phyloP scores from a whole-genome alignment of 768 basidiomycete species.

The Mrakia blollopis region DNA sequence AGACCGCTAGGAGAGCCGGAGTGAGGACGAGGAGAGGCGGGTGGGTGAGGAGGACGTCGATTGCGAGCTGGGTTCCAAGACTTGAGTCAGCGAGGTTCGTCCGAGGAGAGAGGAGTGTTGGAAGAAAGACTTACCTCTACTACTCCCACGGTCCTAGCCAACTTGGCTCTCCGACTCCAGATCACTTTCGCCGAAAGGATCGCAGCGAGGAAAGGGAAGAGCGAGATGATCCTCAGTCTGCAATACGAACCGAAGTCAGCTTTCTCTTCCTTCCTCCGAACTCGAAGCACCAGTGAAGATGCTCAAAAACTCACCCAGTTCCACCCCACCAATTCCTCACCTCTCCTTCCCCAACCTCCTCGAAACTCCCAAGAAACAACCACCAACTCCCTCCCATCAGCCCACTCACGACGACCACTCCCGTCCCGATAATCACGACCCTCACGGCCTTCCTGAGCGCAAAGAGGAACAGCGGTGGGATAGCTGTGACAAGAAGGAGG shows the following conservation, averaged over 20 bases:
- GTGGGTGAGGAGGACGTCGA: constrained; percentile 42
- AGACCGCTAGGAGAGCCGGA: constrained; percentile 41
- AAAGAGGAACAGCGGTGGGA: constrained; percentile 21
- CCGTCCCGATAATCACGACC: background rate
- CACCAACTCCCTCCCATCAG: constrained; percentile 21
- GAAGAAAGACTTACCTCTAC: constrained; percentile 26
- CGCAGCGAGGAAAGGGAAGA: constrained; percentile 9
- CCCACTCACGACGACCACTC: background rate
- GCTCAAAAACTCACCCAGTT: constrained; percentile 19
- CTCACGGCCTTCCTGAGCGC: constrained; percentile 5
- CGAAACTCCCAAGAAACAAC: constrained; percentile 23
- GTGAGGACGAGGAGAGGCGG: constrained; percentile 43
- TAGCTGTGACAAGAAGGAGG: background rate
- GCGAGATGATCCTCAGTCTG: constrained; percentile 22
- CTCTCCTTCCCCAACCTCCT: constrained; percentile 11
- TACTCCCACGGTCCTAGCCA: constrained; percentile 21
- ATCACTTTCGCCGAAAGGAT: constrained; percentile 3
- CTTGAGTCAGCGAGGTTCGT: background rate
- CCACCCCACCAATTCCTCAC: constrained; percentile 26
- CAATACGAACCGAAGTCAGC: background rate
- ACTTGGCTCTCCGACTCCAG: constrained; percentile 14
- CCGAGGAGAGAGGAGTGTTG: background rate
- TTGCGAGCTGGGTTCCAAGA: constrained; percentile 38
- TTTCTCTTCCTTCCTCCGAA: background rate
- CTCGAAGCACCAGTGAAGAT: background rate